Percentiles rank a stretch among this genome's conserved stretches.
phyloP scores from a whole-genome alignment of 495 filamentous ascomycete species.

The Xylaria intraflava region DNA sequence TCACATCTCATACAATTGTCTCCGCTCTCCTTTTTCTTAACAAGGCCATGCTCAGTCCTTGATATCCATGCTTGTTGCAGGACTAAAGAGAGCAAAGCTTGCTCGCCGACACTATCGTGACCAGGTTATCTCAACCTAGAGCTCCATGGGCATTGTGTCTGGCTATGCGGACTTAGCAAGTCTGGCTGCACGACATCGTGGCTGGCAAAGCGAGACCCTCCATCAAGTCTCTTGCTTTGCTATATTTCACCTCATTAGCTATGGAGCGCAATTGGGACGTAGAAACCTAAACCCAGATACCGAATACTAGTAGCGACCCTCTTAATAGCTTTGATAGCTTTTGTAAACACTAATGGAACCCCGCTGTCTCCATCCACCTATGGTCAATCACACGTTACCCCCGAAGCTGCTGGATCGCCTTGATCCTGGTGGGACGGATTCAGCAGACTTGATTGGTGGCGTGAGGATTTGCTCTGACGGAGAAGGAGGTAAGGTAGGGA shows the following conservation, averaged over 20 bases:
- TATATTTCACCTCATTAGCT: background rate
- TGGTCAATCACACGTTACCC: conserved; percentile 9
- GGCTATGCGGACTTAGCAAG: background rate
- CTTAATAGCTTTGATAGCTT: background rate
- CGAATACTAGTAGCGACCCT: background rate
- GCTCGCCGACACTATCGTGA: background rate
- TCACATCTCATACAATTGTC: conserved; percentile 18
- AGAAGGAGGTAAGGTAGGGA: conserved; percentile 45
- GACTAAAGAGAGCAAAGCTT: background rate
- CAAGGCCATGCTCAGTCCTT: background rate
- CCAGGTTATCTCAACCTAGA: background rate
- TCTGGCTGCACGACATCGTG: background rate
- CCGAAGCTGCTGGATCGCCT: conserved; percentile 6
- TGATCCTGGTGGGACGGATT: conserved; percentile 25
- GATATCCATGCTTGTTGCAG: background rate
- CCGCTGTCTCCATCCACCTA: background rate
- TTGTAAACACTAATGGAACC: background rate
- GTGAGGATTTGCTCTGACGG: conserved; percentile 44
- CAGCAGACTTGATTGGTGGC: conserved; percentile 42
- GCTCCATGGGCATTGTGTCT: background rate
- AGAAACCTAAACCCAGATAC: background rate
- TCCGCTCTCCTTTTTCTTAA: conserved; percentile 1
- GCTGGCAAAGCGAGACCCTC: background rate
- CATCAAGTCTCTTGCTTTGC: background rate
- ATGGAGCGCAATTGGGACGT: background rate